Evolutionary conservation across 2,329 filamentous ascomycete genomes (phyloP), one percentile per base, ranked within the genome.

Genomic region (Ophiostoma ulmi): DNA sequence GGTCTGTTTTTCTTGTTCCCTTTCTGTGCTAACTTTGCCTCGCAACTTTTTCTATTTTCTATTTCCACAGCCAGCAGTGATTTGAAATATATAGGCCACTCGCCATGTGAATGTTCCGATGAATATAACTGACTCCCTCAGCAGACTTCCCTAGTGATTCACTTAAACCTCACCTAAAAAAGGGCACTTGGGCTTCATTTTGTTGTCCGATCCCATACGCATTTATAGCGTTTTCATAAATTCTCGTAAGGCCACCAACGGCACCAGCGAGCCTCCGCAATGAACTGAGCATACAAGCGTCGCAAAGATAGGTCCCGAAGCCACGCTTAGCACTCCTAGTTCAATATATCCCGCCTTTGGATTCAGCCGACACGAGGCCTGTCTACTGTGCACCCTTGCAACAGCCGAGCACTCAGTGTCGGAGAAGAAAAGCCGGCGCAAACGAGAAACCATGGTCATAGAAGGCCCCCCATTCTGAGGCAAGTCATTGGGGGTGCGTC

Each of bases 301-400:
- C n/a, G 20, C 52, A 58, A 58, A 58, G 22, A 58, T 58, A 58
- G n/a, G 2, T 58, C 44, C 44, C 44, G 52, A 26, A 26, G n/a
- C n/a, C 52, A 11, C 52, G 8, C 52, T 10, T 58, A 58, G 20
- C n/a, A 55, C 48, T 55, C 48, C 20, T 55, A 55, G 52, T 8
- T 10, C 39, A 1, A 17, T 44, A 13, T 4, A 44, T 13, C 14
- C 39, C 39, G 14, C 39, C 14, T 10, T 26, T 58, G 52, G n/a
- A 26, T 58, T 58, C 52, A 26, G 52, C 52, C 52, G 52, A 58
- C 52, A 58, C 52, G n/a, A 58, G 52, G 52, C n/a, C 44, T 22
- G 52, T 58, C 22, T 48, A 14, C 52, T 58, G 44, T 20, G 44
- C 44, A 39, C 38, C 11, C 31, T 26, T 58, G 52, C 52, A 58